A percentile compares a stretch with the other conserved stretches of the same genome.
Evolutionary conservation across 176 grass and related monocot species (phyloP).

Genomic region (Triticum timopheevii): DNA sequence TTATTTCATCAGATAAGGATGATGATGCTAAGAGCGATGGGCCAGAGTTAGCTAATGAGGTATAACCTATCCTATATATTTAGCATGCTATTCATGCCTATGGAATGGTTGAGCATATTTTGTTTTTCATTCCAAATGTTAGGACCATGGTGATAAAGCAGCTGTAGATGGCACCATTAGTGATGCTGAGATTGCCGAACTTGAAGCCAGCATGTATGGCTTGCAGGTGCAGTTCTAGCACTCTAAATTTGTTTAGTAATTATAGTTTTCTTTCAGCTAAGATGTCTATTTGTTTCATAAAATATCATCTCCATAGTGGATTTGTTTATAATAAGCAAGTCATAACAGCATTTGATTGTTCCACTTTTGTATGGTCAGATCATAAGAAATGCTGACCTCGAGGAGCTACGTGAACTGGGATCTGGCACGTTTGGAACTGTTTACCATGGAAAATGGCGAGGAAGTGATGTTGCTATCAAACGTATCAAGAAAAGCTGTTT

Average conservation of each 20-base stretch:
- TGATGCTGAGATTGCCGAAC: conserved; percentile 75
- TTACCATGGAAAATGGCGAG: conserved; percentile 97
- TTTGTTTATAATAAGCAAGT: conserved; percentile 13
- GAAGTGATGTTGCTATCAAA: conserved; percentile 95
- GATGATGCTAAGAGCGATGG: conserved; percentile 32
- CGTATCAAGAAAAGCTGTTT: conserved; percentile 99
- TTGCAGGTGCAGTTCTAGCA: conserved; percentile 65
- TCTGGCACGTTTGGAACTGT: conserved; percentile 97
- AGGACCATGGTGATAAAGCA: conserved; percentile 59
- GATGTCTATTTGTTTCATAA: conserved; percentile 15
- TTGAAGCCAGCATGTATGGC: conserved; percentile 88
- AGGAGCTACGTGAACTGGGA: conserved; percentile 93
- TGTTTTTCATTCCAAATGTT: conserved; percentile 31
- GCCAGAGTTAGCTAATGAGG: conserved; percentile 43
- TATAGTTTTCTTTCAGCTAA: conserved; percentile 9
- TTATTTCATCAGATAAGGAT: conserved; percentile 28
- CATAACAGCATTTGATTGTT: not conserved
- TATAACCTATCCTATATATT: conserved; percentile 38
- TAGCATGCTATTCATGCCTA: not conserved
- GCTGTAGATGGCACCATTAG: conserved; percentile 49
- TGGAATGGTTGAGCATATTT: not conserved
- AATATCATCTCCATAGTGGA: not conserved
- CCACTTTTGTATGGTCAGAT: conserved; percentile 57
- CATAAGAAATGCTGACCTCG: conserved; percentile 95
- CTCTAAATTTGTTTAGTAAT: conserved; percentile 8